These are phyloP conservation scores for Apium graveolens DNA, from an alignment of 129 eudicot species.

Conservation along the genomic window DNA sequence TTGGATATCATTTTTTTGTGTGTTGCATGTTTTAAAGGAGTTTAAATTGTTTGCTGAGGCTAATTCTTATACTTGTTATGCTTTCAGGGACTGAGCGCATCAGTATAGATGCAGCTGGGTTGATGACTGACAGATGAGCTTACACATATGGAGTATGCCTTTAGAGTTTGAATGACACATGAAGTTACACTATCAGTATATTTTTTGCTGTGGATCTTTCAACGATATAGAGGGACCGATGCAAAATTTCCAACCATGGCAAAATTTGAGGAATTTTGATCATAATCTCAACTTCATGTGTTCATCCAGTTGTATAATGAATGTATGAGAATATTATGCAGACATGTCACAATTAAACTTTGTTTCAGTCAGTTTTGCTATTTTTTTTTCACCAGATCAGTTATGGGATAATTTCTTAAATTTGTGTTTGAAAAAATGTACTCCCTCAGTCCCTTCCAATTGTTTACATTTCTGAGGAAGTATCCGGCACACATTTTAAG, in stretches of 20 bases:
- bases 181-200: not conserved
- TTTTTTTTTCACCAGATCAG: not conserved
- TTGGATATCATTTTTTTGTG: not conserved
- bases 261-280: not conserved
- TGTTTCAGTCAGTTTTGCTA: not conserved
- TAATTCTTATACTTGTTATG: not conserved
- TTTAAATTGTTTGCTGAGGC: not conserved
- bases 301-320: not conserved
- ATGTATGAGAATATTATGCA: not conserved
- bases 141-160: not conserved
- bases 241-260: not conserved
- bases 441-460: too few species aligned
- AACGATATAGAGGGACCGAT: not conserved
- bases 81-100: constrained; percentile 1
- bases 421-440: too few species aligned
- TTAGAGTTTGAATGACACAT: not conserved
- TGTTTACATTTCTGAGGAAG: too few species aligned
- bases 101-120: not conserved
- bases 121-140: not conserved
- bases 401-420: not conserved
- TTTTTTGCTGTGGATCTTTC: not conserved
- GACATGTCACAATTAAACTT: not conserved
- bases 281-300: not conserved
- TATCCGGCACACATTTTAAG: too few species aligned
- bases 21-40: not conserved